Percentiles rank a stretch among this genome's conserved stretches.
These are phyloP conservation scores for Colletotrichum theobromicola DNA, from an alignment of 2,329 filamentous ascomycete genomes.

Conservation along the genomic window DNA sequence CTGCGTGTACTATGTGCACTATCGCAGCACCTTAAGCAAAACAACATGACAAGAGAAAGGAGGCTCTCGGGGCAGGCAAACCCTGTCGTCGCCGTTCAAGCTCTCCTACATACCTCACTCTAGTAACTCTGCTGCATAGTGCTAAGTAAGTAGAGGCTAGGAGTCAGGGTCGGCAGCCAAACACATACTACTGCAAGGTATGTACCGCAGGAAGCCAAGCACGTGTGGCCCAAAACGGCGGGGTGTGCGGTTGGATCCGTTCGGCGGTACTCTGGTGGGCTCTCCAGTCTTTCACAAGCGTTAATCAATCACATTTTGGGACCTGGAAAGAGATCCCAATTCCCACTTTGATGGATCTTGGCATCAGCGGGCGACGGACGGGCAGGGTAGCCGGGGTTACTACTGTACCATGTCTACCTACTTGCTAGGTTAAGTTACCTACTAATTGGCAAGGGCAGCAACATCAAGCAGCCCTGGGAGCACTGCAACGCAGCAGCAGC, in stretches of 20 bases:
- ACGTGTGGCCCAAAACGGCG: slow-evolving; percentile 4
- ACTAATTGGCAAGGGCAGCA: background rate
- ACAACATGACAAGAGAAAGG: background rate
- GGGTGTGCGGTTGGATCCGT: slow-evolving; percentile 17
- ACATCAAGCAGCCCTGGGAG: background rate
- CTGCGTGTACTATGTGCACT: too few relatives aligned
- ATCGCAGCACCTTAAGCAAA: background rate
- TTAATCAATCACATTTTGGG: background rate
- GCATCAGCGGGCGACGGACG: slow-evolving; percentile 10
- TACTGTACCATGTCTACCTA: too few relatives aligned
- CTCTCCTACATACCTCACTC: too few relatives aligned
- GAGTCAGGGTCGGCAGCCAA: background rate
- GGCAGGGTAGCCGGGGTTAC: background rate
- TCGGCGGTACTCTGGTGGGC: background rate
- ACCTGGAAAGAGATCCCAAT: background rate
- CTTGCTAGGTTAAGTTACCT: too few relatives aligned
- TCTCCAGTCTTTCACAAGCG: background rate
- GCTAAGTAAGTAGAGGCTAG: too few relatives aligned
- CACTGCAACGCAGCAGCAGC: background rate
- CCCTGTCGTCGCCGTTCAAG: background rate
- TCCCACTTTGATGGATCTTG: background rate
- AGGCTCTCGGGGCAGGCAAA: background rate
- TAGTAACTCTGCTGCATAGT: too few relatives aligned
- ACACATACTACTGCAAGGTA: background rate
- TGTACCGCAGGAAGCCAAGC: background rate